These are phyloP conservation scores for Graphilbum sp. DNA, from an alignment of 2,329 filamentous ascomycete species.

Conservation along the genomic window DNA sequence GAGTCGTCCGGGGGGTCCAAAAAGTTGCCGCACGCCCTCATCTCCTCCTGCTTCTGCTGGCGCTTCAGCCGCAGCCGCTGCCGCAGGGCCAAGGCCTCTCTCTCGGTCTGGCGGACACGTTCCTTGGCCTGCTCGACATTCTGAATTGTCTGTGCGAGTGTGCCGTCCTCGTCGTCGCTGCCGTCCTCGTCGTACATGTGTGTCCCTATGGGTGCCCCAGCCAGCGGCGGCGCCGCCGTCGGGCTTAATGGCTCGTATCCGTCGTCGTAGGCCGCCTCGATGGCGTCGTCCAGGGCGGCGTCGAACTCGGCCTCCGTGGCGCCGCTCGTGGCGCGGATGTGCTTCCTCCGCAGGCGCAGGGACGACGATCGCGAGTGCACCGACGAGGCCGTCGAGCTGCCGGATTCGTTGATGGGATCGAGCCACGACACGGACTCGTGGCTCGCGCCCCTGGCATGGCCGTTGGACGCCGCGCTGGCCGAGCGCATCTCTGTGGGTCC, in stretches of 20 bases:
- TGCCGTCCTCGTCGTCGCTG: conserved; percentile 15
- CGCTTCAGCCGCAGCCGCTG: conserved; percentile 30
- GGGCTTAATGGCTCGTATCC: conserved; percentile 54
- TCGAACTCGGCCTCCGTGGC: conserved; percentile 83
- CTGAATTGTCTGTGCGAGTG: conserved; percentile 38
- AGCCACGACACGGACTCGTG: conserved; percentile 80
- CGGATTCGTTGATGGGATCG: conserved; percentile 87
- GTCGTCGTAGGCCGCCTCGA: conserved; percentile 91
- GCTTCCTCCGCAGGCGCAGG: conserved; percentile 48
- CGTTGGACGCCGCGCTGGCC: background rate
- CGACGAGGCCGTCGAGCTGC: conserved; percentile 62
- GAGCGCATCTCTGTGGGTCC: conserved; percentile 17
- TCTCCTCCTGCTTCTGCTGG: background rate
- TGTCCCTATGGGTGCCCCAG: conserved; percentile 28
- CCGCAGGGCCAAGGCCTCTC: conserved; percentile 48
- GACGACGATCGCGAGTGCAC: conserved; percentile 67
- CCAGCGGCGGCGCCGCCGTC: no score
- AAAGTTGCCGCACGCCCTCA: conserved; percentile 26
- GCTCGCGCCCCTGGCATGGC: conserved; percentile 43
- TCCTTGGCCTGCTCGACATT: conserved; percentile 65
- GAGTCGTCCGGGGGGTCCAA: conserved; percentile 42
- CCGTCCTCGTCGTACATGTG: conserved; percentile 8
- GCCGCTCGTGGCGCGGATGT: conserved; percentile 50
- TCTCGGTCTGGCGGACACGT: conserved; percentile 55
- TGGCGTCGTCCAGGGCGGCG: conserved; percentile 82